Evolutionary conservation across 1,284 basidiomycete species (phyloP).

Genomic region (Bjerkandera adusta): DNA sequence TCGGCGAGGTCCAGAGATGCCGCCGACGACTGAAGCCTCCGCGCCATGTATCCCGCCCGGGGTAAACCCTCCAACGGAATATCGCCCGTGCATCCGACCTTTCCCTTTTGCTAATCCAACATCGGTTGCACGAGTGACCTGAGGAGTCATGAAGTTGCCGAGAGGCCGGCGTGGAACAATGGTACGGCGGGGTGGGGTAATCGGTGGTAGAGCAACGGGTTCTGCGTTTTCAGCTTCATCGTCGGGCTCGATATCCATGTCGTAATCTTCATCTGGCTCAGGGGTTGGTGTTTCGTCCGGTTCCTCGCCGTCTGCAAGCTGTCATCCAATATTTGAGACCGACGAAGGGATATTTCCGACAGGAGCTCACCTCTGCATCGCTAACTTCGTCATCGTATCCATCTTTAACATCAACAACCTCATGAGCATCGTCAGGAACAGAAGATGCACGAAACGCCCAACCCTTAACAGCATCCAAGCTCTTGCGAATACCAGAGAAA

Average conservation of each 20-base stretch:
- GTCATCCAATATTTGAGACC: background rate
- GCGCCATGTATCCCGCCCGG: slow-evolving; percentile 16
- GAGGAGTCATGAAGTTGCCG: slow-evolving; percentile 58
- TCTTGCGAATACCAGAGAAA: slow-evolving; percentile 4
- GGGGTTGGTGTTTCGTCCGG: slow-evolving; percentile 2
- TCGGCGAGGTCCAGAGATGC: slow-evolving; percentile 39
- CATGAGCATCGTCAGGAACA: background rate
- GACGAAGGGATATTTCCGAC: too few species aligned
- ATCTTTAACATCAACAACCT: slow-evolving; percentile 6
- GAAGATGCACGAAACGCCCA: slow-evolving; percentile 5
- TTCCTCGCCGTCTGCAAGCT: slow-evolving; percentile 8
- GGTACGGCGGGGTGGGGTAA: slow-evolving; percentile 6
- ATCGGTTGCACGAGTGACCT: slow-evolving; percentile 21
- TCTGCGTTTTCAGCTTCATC: slow-evolving; percentile 3
- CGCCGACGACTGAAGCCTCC: slow-evolving; percentile 15
- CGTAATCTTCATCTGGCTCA: slow-evolving; percentile 4
- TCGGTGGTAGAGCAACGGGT: slow-evolving; percentile 11
- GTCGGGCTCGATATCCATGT: slow-evolving; percentile 9
- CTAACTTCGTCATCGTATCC: slow-evolving; percentile 9
- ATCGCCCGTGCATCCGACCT: slow-evolving; percentile 18
- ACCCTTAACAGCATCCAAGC: slow-evolving; percentile 4
- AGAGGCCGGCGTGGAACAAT: slow-evolving; percentile 19
- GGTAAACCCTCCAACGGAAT: slow-evolving; percentile 24
- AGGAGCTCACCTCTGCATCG: slow-evolving; percentile 6
- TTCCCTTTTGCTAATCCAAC: slow-evolving; percentile 11